Evolutionary conservation across 495 filamentous ascomycete species (phyloP).

Genomic region (Penicillium turbatum): DNA sequence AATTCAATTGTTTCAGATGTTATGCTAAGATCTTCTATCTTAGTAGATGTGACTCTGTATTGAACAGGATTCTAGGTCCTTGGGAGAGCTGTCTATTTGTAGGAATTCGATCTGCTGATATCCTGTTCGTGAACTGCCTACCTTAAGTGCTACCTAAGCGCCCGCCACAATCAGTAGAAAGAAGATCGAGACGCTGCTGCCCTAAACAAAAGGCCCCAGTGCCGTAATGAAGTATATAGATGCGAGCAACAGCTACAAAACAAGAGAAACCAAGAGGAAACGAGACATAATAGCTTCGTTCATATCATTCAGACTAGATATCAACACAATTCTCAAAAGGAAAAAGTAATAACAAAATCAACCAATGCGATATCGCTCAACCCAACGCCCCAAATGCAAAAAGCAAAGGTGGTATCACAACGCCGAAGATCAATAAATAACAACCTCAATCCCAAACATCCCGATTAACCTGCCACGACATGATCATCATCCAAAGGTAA

Average conservation of each 20-base stretch:
- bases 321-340: not conserved
- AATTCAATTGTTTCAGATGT: constrained; percentile 10
- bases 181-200: no score
- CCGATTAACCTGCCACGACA: constrained; percentile 82
- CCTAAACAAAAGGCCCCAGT: no score
- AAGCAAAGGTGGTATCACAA: constrained; percentile 17
- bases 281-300: not conserved
- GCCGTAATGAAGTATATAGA: no score
- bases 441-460: constrained; percentile 36
- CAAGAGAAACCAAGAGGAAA: no score
- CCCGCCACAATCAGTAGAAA: no score
- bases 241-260: no score
- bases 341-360: not conserved
- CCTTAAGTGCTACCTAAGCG: no score
- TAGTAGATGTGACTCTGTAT: not conserved
- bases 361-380: constrained; percentile 1
- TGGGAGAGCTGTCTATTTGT: no score
- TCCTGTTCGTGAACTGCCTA: no score
- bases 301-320: not conserved
- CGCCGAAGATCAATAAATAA: not conserved
- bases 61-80: no score
- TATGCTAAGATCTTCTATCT: not conserved
- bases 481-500: constrained; percentile 90
- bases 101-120: no score
- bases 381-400: constrained; percentile 16